Conservation (phyloP, 2,329 filamentous ascomycete species). For the Aspergillus neotritici region DNA sequence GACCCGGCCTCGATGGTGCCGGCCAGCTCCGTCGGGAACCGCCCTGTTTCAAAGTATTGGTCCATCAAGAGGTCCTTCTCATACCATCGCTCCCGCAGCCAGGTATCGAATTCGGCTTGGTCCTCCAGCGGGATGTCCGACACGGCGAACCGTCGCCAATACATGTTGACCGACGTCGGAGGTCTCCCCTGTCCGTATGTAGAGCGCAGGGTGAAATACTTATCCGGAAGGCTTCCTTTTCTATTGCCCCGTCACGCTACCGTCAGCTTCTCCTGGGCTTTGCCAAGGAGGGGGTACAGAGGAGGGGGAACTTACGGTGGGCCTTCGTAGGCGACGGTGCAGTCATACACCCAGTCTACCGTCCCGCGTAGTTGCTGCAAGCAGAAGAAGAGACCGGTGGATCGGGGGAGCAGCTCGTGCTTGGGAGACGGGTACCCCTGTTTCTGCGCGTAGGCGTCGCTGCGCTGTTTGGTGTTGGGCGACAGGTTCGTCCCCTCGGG, state of each 20-base stretch:
- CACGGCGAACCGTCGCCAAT: slow-evolving; percentile 83
- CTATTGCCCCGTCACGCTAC: slow-evolving; percentile 38
- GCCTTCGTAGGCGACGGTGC: slow-evolving; percentile 92
- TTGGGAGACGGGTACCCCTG: slow-evolving; percentile 53
- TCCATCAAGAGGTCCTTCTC: slow-evolving; percentile 90
- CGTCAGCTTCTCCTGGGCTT: slow-evolving; percentile 2
- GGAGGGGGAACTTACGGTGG: slow-evolving; percentile 62
- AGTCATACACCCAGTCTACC: slow-evolving; percentile 64
- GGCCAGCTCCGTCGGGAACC: slow-evolving; percentile 67
- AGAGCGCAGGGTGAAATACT: slow-evolving; percentile 78
- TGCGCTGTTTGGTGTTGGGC: slow-evolving; percentile 50
- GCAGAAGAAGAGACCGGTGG: slow-evolving; percentile 58
- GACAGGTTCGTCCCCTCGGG: slow-evolving; percentile 61
- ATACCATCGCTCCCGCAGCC: slow-evolving; percentile 81
- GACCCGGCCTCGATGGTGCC: slow-evolving; percentile 47
- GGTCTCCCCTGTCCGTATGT: slow-evolving; percentile 85
- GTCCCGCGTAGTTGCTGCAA: slow-evolving; percentile 54
- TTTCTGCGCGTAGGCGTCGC: slow-evolving; percentile 54
- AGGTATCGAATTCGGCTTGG: slow-evolving; percentile 68
- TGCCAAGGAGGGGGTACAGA: not conserved
- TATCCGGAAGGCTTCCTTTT: slow-evolving; percentile 78
- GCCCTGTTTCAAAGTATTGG: slow-evolving; percentile 68
- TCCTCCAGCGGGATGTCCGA: slow-evolving; percentile 74
- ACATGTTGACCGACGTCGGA: slow-evolving; percentile 93
- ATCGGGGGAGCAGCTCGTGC: slow-evolving; percentile 56